Evolutionary conservation across 192 early-diverging fungal species (phyloP), one percentile per base, ranked within the genome.

Genomic region (Coemansia sp.): DNA sequence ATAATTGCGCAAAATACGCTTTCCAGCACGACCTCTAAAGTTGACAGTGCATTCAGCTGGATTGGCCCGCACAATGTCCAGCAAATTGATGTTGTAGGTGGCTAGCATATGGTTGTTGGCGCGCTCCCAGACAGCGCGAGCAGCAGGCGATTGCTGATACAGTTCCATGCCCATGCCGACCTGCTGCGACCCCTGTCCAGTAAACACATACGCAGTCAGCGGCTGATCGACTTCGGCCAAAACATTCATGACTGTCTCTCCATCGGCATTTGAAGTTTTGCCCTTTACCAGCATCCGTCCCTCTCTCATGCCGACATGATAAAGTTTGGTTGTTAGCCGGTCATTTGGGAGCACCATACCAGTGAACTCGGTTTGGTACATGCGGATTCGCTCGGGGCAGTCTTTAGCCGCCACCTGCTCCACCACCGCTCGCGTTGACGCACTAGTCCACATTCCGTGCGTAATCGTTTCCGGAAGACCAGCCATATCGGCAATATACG

Each of bases 121-220:
- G 48, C 89, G 86, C 70, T 96, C 91, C 95, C 95, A 98, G 64
- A 98, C 85, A n/a, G 83, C 84, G 55, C 86, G 86, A 23, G 94
- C 94, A 54, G 91, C 87, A 25, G 87, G 67, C 0, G 93, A 95
- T 51, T 87, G 83, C 24, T 80, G 83, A 67, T 98, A 98, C 15
- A 96, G 84, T 32, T 88, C 88, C 95, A 98, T 96, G 58, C 95
- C 95, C 95, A 98, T 98, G 55, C 93, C 93, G 27, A 87, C 84
- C 70, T 94, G 88, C 73, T 98, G 95, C 61, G 95, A 95, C 55
- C 94, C 95, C 66, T 97, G 95, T 51, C 95, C 95, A 57, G 95
- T 95, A 73, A 97, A 97, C 22, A 97, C 90, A 49, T 93, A 98
- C 38, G 91, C 88, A 23, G 93, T 94, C 49, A 80, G 73, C 25